Conservation (phyloP, 2,329 filamentous ascomycete genomes). For the Penicillium digitatum region DNA sequence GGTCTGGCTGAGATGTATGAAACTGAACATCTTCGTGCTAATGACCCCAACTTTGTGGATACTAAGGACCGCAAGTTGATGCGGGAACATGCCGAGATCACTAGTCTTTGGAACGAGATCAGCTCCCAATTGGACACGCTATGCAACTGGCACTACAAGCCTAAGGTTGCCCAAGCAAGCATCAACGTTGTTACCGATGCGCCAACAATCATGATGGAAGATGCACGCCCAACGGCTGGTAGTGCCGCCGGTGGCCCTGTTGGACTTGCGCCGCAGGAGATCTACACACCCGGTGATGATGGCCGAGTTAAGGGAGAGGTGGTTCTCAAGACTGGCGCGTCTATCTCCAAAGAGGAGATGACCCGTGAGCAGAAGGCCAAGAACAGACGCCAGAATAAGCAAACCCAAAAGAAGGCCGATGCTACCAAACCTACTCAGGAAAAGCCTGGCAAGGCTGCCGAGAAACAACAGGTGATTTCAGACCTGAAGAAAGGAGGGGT, state of each 20-base stretch:
- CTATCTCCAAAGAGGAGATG: conserved; percentile 80
- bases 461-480: conserved; percentile 56
- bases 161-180: conserved; percentile 74
- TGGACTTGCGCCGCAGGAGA: conserved; percentile 86
- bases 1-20: conserved; percentile 91
- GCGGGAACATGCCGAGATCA: conserved; percentile 79
- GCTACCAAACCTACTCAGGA: conserved; percentile 47
- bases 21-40: conserved; percentile 76
- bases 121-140: conserved; percentile 79
- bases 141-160: conserved; percentile 92
- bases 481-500: conserved; percentile 80
- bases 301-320: conserved; percentile 64
- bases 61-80: conserved; percentile 75
- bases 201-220: conserved; percentile 90
- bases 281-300: conserved; percentile 76
- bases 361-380: conserved; percentile 77
- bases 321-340: conserved; percentile 70
- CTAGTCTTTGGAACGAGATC: conserved; percentile 76
- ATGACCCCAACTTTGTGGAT: conserved; percentile 76
- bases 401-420: conserved; percentile 66
- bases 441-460: conserved; percentile 42
- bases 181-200: conserved; percentile 87
- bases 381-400: conserved; percentile 75
- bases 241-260: conserved; percentile 57
- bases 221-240: conserved; percentile 79